Conservation (phyloP, 768 basidiomycete genomes). For the Leucocoprinus leucothites region DNA sequence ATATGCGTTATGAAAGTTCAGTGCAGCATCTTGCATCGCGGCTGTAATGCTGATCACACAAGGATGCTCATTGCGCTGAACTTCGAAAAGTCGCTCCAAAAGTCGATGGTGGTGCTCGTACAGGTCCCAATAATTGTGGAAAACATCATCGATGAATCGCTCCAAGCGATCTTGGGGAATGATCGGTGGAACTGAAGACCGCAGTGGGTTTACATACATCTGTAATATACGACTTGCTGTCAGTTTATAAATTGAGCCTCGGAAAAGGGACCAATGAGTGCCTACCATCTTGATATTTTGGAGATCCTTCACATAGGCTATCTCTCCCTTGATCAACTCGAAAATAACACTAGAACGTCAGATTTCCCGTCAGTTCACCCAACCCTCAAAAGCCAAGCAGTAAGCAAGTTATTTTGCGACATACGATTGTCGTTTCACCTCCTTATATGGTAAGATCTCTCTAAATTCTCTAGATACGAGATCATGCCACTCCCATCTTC, state of each 20-base stretch:
- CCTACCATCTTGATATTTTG: constrained; percentile 78
- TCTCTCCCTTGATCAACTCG: constrained; percentile 93
- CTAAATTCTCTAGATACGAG: constrained; percentile 66
- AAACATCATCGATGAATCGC: constrained; percentile 81
- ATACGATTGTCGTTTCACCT: constrained; percentile 44
- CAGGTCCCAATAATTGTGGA: constrained; percentile 83
- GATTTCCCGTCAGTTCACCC: not conserved
- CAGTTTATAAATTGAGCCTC: not conserved
- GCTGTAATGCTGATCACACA: constrained; percentile 77
- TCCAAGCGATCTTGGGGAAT: constrained; percentile 69
- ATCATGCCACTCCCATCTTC: constrained; percentile 89
- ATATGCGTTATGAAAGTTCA: constrained; percentile 92
- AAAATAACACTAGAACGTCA: constrained; percentile 71
- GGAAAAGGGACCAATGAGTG: constrained; percentile 3
- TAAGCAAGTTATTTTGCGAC: not conserved
- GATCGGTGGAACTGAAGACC: constrained; percentile 71
- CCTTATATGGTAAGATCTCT: constrained; percentile 61
- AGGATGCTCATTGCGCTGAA: constrained; percentile 88
- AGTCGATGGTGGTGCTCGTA: constrained; percentile 71
- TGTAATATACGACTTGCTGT: not conserved
- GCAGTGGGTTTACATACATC: constrained; percentile 44
- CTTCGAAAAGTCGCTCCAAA: constrained; percentile 77
- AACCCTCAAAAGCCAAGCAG: not conserved
- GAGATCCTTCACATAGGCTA: constrained; percentile 91
- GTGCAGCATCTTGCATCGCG: constrained; percentile 80